Percentiles rank a stretch among this genome's conserved stretches.
Conservation (phyloP, 768 basidiomycete genomes). For the Chalciporus chontae region DNA sequence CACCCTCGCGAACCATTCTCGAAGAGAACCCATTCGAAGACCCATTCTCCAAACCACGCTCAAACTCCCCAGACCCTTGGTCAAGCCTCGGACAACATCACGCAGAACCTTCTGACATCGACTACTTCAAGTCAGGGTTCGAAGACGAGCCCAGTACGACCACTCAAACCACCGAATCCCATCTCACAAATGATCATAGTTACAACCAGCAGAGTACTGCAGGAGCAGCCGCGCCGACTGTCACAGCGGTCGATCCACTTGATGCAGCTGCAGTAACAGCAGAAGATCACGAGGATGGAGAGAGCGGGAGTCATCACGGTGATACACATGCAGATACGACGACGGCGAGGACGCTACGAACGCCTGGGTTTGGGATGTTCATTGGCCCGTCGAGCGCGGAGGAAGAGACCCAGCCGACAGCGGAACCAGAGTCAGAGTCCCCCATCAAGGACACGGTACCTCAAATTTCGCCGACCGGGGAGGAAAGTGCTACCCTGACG, state of each 20-base stretch:
- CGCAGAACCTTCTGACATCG: constrained; percentile 20
- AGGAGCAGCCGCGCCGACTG: constrained; percentile 14
- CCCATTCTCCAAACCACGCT: constrained; percentile 60
- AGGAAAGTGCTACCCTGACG: constrained; percentile 6
- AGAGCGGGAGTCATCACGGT: constrained; percentile 10
- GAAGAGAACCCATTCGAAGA: constrained; percentile 77
- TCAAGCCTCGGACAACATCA: constrained; percentile 48
- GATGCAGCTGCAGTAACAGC: constrained; percentile 35
- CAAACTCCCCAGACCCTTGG: constrained; percentile 76
- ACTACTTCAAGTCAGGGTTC: constrained; percentile 28
- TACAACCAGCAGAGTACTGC: constrained; percentile 26
- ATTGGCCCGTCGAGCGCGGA: constrained; percentile 14
- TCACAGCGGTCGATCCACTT: constrained; percentile 33
- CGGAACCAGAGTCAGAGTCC: constrained; percentile 12
- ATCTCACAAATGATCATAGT: constrained; percentile 32
- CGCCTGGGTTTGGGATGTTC: constrained; percentile 52
- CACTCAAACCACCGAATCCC: constrained; percentile 31
- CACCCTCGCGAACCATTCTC: constrained; percentile 54
- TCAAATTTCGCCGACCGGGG: constrained; percentile 35
- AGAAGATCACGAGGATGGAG: constrained; percentile 32
- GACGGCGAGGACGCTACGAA: constrained; percentile 14
- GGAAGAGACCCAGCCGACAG: constrained; percentile 20
- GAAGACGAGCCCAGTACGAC: constrained; percentile 23
- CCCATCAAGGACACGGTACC: constrained; percentile 26
- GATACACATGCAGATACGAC: constrained; percentile 8